Base-by-base conservation (phyloP, 768 basidiomycete genomes). In the Suillus decipiens region DNA sequence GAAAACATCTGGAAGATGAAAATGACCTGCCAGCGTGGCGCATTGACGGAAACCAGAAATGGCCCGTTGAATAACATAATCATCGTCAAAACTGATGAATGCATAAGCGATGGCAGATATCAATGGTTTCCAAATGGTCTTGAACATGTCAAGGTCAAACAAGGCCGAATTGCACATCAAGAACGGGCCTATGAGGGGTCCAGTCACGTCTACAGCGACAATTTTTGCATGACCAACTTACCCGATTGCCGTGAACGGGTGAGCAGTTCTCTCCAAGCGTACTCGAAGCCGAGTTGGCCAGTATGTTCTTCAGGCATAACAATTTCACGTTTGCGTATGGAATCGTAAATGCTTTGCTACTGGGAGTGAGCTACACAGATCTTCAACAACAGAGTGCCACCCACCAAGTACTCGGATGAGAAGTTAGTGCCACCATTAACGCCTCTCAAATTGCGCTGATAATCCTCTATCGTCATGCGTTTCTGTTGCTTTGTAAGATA, bases 251-350 rank as follows among this genome's bases (percentile, higher is more conserved):
- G 83, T 51, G 95, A 87, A 37, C 97, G 86, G 37, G 88, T 77
- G 42, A 98, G 82, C 11, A 99, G 80, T 68, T 98, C 95, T 73
- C 97, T 98, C 97, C 97, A 99, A 19, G 97, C 96, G 73, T 96
- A 97, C 69, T 99, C 97, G 73, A 99, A 99, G 10, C 97, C 97
- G 51, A 96, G 84, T 71, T 94, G 93, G 2, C 96, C 97, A 10
- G 89, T 92, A 70, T 99, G 97, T 69, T 99, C 97, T 76, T 98
- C 95, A 0, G 97, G 96, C 88, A 99, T 90, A 57, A 99, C 84
- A 61, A 99, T 98, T 78, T 99, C 97, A 48, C 88, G 82, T 76
- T 92, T 95, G 59, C 92, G 87, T 70, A 99, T 97, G 1, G 93
- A 95, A 68, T 99, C 95, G 67, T 94, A 99, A 59, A 99, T 93